Conservation (phyloP, 176 grass and related monocot genomes). For the Ensete glaucum region DNA sequence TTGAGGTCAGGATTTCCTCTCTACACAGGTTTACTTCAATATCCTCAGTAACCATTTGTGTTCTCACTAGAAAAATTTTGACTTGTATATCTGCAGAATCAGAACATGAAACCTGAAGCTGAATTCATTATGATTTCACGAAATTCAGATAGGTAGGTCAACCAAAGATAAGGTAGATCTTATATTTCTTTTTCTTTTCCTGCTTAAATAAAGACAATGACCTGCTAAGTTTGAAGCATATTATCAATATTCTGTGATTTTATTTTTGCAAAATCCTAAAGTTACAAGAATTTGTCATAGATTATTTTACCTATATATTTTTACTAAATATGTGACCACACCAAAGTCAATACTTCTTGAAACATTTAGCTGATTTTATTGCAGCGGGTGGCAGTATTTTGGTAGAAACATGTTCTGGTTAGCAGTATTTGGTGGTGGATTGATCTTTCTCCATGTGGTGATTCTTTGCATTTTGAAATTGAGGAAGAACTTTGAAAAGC, state of each 20-base stretch:
- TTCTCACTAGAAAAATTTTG: not conserved
- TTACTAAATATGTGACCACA: not conserved
- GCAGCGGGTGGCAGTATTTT: slow-evolving; percentile 66
- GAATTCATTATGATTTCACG: slow-evolving; percentile 61
- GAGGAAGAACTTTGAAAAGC: slow-evolving; percentile 21
- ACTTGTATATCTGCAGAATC: slow-evolving; percentile 44
- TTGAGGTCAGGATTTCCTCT: slow-evolving; percentile 45
- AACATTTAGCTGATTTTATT: not conserved
- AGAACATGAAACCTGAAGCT: slow-evolving; percentile 77
- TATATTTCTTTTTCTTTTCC: not conserved
- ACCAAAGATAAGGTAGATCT: not conserved
- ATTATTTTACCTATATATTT: not conserved
- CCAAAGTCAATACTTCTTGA: not conserved
- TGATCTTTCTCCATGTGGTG: slow-evolving; percentile 44
- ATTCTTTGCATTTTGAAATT: slow-evolving; percentile 41
- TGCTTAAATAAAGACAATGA: no score
- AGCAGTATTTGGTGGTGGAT: slow-evolving; percentile 50
- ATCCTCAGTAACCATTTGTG: not conserved
- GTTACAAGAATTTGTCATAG: not conserved
- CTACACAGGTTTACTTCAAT: not conserved
- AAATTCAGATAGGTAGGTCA: slow-evolving; percentile 51
- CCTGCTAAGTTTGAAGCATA: not conserved
- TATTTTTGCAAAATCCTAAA: not conserved
- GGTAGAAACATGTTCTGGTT: slow-evolving; percentile 87
- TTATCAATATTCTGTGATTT: not conserved